Base-by-base conservation (phyloP, 805 yeast species). In the Isabelozyma rhagii region DNA sequence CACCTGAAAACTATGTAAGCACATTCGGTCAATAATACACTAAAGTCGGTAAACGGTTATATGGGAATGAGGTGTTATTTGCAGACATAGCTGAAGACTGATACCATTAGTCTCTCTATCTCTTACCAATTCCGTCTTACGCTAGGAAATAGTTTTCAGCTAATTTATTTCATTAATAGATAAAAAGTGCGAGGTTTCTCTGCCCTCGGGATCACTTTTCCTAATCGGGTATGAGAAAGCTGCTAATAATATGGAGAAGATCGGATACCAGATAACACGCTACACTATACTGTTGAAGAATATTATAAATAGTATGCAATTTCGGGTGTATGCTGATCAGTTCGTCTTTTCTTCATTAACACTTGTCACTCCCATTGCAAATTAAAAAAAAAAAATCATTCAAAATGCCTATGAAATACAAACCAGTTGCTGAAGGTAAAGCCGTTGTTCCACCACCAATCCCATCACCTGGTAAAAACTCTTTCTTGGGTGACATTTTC, bases 401-500 rank as follows among this genome's bases (percentile, higher is more conserved):
- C 41, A 76, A 62, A 60, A 81, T 80, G 82, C 83, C 85, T 61
- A 73, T 83, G 76, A 61, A 61, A 64, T 76, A 80, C 71, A 74
- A 73, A 58, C 79, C 85, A 64, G 63, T 72, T 31, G 77, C 72
- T 45, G 81, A 80, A 61, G 83, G 81, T 46, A 77, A 69, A 67
- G 77, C 71, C 15, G 70, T 77, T 53, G 75, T 71, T 64, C 87
- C 85, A 57, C 80, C 85, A 43, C 75, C 73, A 40, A 78, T 84
- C 52, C 82, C 85, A 50, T 75, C 85, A 49, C 83, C 84, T 31
- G 85, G 85, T 52, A 80, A 77, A 73, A 85, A 85, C 67, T 78
- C 90, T 7, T 85, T 82, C 75, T 74, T 85, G 53, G 86, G 88
- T 48, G 91, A 85, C 61, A 72, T 76, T 54, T 80, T 80, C 69